phyloP scores from a whole-genome alignment of 2,329 filamentous ascomycete genomes.

The Trichoderma oligosporum region DNA sequence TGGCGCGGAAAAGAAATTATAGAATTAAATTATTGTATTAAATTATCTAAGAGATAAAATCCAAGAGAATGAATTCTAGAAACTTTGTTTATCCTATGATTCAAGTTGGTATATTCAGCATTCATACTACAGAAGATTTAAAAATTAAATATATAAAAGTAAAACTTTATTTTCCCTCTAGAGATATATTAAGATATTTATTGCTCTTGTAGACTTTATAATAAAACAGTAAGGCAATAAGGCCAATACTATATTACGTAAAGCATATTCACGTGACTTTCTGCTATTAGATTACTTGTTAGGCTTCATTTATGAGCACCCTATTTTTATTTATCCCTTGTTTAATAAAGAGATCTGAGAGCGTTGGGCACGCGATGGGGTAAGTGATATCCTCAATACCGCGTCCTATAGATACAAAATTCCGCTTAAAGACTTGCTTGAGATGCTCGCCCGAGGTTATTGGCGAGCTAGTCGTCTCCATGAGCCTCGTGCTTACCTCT shows the following conservation, averaged over 20 bases:
- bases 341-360: not conserved
- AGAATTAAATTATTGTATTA: no score
- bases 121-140: no score
- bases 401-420: not conserved
- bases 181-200: not conserved
- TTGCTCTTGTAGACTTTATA: not conserved
- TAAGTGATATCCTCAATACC: conserved; percentile 7
- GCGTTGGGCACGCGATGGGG: conserved; percentile 16
- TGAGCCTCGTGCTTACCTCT: conserved; percentile 20
- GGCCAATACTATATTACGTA: not conserved
- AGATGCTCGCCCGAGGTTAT: conserved; percentile 2
- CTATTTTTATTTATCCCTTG: not conserved
- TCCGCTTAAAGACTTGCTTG: not conserved
- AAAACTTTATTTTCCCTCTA: not conserved
- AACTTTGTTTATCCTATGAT: not conserved
- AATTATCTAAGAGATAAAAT: not conserved
- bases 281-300: not conserved
- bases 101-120: no score
- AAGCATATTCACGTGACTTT: not conserved
- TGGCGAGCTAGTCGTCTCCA: conserved; percentile 4
- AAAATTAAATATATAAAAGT: no score
- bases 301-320: not conserved
- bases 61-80: not conserved
- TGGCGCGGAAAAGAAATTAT: no score
- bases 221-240: not conserved